Conservation (phyloP, 768 basidiomycete genomes). For the Clathrus columnatus region DNA sequence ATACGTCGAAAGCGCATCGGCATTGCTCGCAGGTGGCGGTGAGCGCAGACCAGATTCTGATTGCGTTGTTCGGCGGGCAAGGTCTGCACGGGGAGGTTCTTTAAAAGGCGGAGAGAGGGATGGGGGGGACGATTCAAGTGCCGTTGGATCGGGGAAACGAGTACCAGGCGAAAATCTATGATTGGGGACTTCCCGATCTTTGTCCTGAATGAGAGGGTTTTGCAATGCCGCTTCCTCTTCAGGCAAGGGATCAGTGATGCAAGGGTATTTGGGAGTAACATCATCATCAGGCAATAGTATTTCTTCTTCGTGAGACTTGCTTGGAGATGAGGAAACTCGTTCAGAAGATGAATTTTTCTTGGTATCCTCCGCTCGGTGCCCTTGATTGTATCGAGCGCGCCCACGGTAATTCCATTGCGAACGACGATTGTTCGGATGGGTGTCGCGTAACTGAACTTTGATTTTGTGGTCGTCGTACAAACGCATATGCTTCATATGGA, state of each 20-base stretch:
- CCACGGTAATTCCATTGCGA: slow-evolving; percentile 36
- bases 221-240: background rate
- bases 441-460: slow-evolving; percentile 67
- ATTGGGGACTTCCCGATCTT: background rate
- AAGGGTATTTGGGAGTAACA: background rate
- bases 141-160: background rate
- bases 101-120: background rate
- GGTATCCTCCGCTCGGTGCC: background rate
- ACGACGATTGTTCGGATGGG: slow-evolving; percentile 44
- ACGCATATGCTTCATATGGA: slow-evolving; percentile 54
- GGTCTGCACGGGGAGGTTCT: background rate
- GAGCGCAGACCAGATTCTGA: slow-evolving; percentile 6
- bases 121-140: background rate
- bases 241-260: background rate
- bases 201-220: background rate
- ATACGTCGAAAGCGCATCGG: slow-evolving; percentile 2
- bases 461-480: slow-evolving; percentile 61
- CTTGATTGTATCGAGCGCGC: slow-evolving; percentile 30
- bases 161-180: background rate
- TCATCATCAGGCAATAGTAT: background rate
- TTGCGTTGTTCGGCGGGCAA: background rate
- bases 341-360: background rate
- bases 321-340: background rate
- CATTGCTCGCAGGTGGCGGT: background rate
- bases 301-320: background rate